phyloP scores from a whole-genome alignment of 495 filamentous ascomycete species.

The Neurospora sublineolata region DNA sequence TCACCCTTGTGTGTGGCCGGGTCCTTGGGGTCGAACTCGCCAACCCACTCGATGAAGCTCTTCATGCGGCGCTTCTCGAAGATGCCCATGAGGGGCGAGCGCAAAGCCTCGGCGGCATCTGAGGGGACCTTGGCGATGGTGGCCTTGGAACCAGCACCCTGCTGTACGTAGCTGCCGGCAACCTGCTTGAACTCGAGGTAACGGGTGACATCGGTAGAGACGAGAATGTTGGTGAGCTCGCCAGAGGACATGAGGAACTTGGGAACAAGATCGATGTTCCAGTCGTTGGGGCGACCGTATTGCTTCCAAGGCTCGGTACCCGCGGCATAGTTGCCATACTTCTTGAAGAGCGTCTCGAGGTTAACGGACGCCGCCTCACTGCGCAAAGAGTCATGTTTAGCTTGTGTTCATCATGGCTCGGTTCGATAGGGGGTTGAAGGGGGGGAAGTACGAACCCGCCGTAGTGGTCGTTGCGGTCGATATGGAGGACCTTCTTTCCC shows the following conservation, averaged over 20 bases:
- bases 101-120: slow-evolving; percentile 79
- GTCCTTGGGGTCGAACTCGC: slow-evolving; percentile 75
- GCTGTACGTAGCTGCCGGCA: slow-evolving; percentile 93
- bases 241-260: slow-evolving; percentile 98
- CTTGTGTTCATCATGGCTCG: not conserved
- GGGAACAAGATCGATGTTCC: slow-evolving; percentile 97
- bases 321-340: slow-evolving; percentile 68
- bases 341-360: slow-evolving; percentile 89
- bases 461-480: slow-evolving; percentile 98
- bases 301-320: slow-evolving; percentile 96
- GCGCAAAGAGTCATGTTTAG: slow-evolving; percentile 26
- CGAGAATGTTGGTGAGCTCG: slow-evolving; percentile 94
- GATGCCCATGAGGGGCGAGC: slow-evolving; percentile 88
- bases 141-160: slow-evolving; percentile 64
- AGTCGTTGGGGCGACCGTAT: slow-evolving; percentile 92
- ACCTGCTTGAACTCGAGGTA: slow-evolving; percentile 99
- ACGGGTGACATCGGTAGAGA: slow-evolving; percentile 90
- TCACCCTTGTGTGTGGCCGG: slow-evolving; percentile 76
- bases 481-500: slow-evolving; percentile 97
- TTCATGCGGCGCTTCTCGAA: slow-evolving; percentile 97
- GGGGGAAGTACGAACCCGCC: slow-evolving; percentile 61
- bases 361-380: slow-evolving; percentile 92
- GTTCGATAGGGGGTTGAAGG: slow-evolving; percentile 3
- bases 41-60: slow-evolving; percentile 95
- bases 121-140: slow-evolving; percentile 95